Conservation (phyloP, 768 basidiomycete genomes). For the Leccinum truebloodii region DNA sequence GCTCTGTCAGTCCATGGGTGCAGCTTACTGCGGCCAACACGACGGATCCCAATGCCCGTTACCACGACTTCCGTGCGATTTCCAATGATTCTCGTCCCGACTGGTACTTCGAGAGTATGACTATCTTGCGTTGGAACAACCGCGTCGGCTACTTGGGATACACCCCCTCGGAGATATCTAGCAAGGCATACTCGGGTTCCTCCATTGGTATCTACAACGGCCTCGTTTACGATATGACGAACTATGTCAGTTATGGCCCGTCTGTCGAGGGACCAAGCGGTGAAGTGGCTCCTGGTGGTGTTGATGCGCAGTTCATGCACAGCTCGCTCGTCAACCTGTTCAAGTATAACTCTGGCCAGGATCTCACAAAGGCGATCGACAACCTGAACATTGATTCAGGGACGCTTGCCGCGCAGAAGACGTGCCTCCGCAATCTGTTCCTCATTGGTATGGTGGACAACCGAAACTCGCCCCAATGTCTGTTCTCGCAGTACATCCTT, state of each 20-base stretch:
- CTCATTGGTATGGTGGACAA: constrained; percentile 90
- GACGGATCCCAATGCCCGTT: constrained; percentile 72
- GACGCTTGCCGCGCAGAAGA: constrained; percentile 70
- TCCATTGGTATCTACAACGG: constrained; percentile 86
- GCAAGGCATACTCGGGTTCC: constrained; percentile 60
- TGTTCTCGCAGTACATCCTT: constrained; percentile 89
- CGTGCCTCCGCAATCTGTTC: constrained; percentile 93
- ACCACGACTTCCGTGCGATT: constrained; percentile 94
- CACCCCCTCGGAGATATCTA: constrained; percentile 72
- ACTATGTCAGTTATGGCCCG: constrained; percentile 75
- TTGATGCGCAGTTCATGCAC: constrained; percentile 70
- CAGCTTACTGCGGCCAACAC: constrained; percentile 74
- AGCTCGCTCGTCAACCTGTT: constrained; percentile 69
- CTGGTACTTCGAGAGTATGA: constrained; percentile 98
- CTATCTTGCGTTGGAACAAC: constrained; percentile 84
- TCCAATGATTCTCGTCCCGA: constrained; percentile 92
- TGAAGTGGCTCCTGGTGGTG: constrained; percentile 40
- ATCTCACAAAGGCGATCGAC: constrained; percentile 78
- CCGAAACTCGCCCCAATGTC: constrained; percentile 88
- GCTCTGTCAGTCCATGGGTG: constrained; percentile 83
- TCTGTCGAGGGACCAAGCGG: constrained; percentile 50
- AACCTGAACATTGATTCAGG: constrained; percentile 57
- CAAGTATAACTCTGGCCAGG: constrained; percentile 69
- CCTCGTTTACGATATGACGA: constrained; percentile 83
- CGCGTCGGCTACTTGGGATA: constrained; percentile 89